A percentile compares a stretch with the other conserved stretches of the same genome.
These are phyloP conservation scores for Lipomyces oligophaga DNA, from an alignment of 805 yeast species.

Conservation along the genomic window DNA sequence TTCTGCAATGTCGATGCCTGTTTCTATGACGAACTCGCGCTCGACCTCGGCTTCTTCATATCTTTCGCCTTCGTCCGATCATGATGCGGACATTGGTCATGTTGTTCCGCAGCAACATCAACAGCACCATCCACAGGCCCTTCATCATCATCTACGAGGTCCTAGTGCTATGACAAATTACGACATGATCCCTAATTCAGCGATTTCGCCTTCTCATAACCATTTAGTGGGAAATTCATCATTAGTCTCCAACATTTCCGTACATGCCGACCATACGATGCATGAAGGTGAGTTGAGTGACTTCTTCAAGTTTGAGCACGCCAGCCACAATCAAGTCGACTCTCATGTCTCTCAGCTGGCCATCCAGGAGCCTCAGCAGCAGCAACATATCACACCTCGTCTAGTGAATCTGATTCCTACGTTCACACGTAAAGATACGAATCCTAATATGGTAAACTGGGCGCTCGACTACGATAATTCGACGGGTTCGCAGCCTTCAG, in stretches of 20 bases:
- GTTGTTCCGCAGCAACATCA: not conserved
- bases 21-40: not conserved
- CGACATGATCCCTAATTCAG: not conserved
- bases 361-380: constrained; percentile 4
- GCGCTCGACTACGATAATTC: constrained; percentile 25
- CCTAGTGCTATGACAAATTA: not conserved
- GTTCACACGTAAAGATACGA: constrained; percentile 24
- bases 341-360: no score
- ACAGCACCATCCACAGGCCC: not conserved
- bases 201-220: not conserved
- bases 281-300: not conserved
- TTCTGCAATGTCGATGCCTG: constrained; percentile 1
- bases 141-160: not conserved
- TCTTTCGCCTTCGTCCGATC: constrained; percentile 13
- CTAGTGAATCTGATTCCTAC: constrained; percentile 27
- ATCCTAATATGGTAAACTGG: constrained; percentile 28
- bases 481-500: not conserved
- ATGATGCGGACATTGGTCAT: constrained; percentile 1
- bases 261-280: no score
- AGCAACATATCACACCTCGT: constrained; percentile 26
- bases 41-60: not conserved
- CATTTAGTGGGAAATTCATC: no score
- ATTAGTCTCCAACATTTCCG: no score
- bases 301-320: not conserved
- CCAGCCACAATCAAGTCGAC: not conserved